Percentiles rank a stretch among this genome's conserved stretches.
These are phyloP conservation scores for Fusarium buharicum DNA, from an alignment of 2,329 filamentous ascomycete species.

Conservation along the genomic window DNA sequence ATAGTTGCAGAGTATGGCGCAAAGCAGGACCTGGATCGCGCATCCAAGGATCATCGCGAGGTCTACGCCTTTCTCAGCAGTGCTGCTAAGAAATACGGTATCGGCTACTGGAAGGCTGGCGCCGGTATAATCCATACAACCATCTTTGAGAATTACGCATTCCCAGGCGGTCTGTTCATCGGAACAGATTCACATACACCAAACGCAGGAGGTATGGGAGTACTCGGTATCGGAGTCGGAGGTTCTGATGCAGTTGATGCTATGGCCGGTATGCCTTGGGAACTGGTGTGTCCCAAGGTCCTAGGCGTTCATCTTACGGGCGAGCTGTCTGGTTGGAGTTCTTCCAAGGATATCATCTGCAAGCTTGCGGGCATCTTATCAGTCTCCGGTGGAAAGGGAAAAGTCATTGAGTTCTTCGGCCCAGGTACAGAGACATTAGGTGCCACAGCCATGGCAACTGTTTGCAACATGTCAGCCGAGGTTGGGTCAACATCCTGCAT, in stretches of 20 bases:
- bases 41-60: conserved; percentile 37
- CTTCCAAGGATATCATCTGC: conserved; percentile 49
- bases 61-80: conserved; percentile 54
- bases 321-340: conserved; percentile 49
- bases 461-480: conserved; percentile 53
- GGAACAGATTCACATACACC: conserved; percentile 53
- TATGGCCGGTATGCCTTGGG: conserved; percentile 51
- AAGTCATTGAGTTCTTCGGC: conserved; percentile 52
- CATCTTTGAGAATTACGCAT: conserved; percentile 54
- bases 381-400: conserved; percentile 50
- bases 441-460: conserved; percentile 52
- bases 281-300: conserved; percentile 80
- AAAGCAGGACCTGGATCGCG: conserved; percentile 2
- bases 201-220: conserved; percentile 51
- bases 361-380: conserved; percentile 51
- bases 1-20: conserved; percentile 43
- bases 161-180: conserved; percentile 51
- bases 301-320: conserved; percentile 91
- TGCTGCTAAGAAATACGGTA: conserved; percentile 58
- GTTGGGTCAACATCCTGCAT: conserved; percentile 52
- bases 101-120: conserved; percentile 53
- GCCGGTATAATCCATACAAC: conserved; percentile 54
- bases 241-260: conserved; percentile 59
- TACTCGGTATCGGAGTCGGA: conserved; percentile 56
- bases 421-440: conserved; percentile 48